Evolutionary conservation across 768 basidiomycete genomes (phyloP), one percentile per base, ranked within the genome.

Genomic region (Boletellus sp.): DNA sequence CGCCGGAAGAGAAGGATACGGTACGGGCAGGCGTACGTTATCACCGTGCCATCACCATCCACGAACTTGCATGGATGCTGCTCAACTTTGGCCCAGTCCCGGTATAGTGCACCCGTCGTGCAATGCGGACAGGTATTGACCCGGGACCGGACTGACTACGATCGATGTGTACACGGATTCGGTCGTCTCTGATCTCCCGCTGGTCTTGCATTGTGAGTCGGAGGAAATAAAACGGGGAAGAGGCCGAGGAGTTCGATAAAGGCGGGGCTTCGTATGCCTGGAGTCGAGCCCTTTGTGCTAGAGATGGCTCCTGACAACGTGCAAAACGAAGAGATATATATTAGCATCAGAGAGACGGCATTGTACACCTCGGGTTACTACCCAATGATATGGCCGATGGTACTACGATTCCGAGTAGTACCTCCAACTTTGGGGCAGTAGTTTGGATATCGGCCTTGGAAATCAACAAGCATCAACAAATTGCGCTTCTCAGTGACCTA

Each of bases 111-210:
- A 38, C 28, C 51, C 51, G 4, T 47, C 28, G 22, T 52, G 40
- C 6, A 47, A 17, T 15, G 37, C 46, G 2, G 51, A 52, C 9
- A 49, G 42, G 26, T 44, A 53, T n/a, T 26, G 47, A 36, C 4
- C 15, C 4, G 42, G 32, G 26, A 45, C 42, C 23, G 47, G 52
- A 42, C 31, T 35, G 23, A 32, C 6, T 41, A 13, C 24, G 42
- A 34, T 53, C 45, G 36, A 52, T 38, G 33, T 48, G 42, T 12
- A 53, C 26, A 11, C 38, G 47, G 22, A 49, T 39, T 3, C 37
- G 7, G 6, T 39, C 42, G 15, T 37, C 52, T 22, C 37, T 26
- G 12, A n/a, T 26, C 24, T 53, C 43, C 10, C 9, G 28, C 28
- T 45, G 23, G 20, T 36, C 40, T 32, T 12, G 43, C 33, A 44